Base-by-base conservation (phyloP, 441 rosid genomes). In the Erysimum pusillum region DNA sequence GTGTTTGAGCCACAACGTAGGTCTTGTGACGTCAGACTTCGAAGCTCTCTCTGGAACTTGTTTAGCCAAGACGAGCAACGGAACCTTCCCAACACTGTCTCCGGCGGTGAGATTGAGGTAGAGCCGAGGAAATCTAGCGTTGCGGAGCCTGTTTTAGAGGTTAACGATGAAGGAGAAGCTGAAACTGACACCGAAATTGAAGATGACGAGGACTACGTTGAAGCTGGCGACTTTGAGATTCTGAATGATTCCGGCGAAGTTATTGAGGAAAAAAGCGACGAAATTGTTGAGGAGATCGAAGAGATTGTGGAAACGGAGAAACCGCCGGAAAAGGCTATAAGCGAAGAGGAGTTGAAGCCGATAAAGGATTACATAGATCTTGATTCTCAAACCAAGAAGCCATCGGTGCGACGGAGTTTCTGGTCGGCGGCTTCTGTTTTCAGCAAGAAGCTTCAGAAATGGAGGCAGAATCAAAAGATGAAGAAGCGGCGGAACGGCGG, bases 341-440 rank as follows among this genome's bases (percentile, higher is more conserved):
- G 25, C 28, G 84, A 82, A 76, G 97, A 90, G 69, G 95, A 89
- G 48, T 38, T 87, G 14, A 90, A 88, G 89, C 87, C 92, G 2
- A 96, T 96, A 87, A 94, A 94, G 69, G 99, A 96, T 81, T 89
- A 92, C 76, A 90, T 96, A 79, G 97, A 94, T 89, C 95, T 94
- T 61, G 97, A 96, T 83, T 82, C 95, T 1, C 96, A 91, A 28
- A 78, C 88, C 5, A 96, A 89, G 89, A 94, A 91, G 69, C 76
- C 91, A 32, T 87, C 98, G 0, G 92, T 88, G 84, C 65, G 98
- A 88, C 5, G 98, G 89, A 91, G 92, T 83, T 96, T 96, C 82
- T 96, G 98, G 98, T 92, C 98, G 8, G 98, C 98, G 15, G 98
- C 98, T 48, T 93, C 98, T 3, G 93, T 93, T 28, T 96, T 96